Conservation (phyloP, 331 rosid genomes). For the Ulmus americana region DNA sequence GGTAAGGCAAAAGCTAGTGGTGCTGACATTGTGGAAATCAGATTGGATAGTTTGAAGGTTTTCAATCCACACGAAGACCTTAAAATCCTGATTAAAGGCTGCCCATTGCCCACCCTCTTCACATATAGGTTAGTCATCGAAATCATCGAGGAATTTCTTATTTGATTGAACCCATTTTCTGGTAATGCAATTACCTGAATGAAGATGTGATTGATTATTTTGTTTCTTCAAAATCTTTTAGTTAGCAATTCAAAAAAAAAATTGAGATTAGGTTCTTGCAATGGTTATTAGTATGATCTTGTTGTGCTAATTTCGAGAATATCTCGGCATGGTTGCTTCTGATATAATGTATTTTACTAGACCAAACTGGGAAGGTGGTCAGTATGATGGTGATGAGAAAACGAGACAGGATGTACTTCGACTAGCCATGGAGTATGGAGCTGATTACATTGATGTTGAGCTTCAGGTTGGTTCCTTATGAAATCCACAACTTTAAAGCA, state of each 20-base stretch:
- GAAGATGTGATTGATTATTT: background rate
- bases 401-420: slow-evolving; percentile 56
- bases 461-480: slow-evolving; percentile 56
- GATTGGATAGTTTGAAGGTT: slow-evolving; percentile 56
- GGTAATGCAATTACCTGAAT: background rate
- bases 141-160: background rate
- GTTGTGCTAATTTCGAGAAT: background rate
- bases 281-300: background rate
- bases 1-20: slow-evolving; percentile 46
- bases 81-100: slow-evolving; percentile 35
- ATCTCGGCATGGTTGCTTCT: background rate
- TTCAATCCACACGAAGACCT: slow-evolving; percentile 50
- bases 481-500: background rate
- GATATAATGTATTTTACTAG: slow-evolving; percentile 27
- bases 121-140: slow-evolving; percentile 59
- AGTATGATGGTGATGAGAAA: slow-evolving; percentile 80
- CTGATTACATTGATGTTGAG: slow-evolving; percentile 83
- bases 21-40: slow-evolving; percentile 82
- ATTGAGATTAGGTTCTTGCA: background rate
- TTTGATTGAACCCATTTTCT: background rate
- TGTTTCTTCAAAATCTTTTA: background rate
- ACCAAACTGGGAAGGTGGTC: slow-evolving; percentile 93
- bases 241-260: background rate
- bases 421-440: slow-evolving; percentile 81
- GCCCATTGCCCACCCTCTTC: slow-evolving; percentile 54